These are phyloP conservation scores for Escovopsis sp. DNA, from an alignment of 2,329 filamentous ascomycete species.

Conservation along the genomic window DNA sequence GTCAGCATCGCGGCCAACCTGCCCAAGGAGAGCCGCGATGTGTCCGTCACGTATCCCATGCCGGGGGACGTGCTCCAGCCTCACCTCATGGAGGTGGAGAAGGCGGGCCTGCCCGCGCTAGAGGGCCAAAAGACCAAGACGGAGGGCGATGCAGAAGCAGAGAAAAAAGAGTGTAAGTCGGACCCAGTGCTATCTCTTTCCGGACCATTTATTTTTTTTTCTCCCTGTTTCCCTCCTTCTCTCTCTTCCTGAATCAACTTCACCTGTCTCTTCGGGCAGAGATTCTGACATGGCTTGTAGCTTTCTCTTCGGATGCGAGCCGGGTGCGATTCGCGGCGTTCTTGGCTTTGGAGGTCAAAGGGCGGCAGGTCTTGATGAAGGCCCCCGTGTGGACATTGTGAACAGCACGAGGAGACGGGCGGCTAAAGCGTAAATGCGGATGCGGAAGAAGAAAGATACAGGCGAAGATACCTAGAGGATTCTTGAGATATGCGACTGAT, in stretches of 20 bases:
- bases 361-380: constrained; percentile 60
- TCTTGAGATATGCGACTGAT: too few relatives aligned
- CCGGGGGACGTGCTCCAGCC: constrained; percentile 58
- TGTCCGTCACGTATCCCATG: constrained; percentile 71
- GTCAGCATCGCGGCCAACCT: constrained; percentile 75
- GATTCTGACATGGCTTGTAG: constrained; percentile 17
- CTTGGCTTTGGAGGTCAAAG: constrained; percentile 58
- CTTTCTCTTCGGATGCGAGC: constrained; percentile 29
- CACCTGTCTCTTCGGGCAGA: too few relatives aligned
- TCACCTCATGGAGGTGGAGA: constrained; percentile 76
- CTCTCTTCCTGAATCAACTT: too few relatives aligned
- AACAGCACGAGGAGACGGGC: too few relatives aligned
- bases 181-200: too few relatives aligned
- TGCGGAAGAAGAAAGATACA: too few relatives aligned
- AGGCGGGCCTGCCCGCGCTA: constrained; percentile 50
- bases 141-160: constrained; percentile 26
- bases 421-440: too few relatives aligned
- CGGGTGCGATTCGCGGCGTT: constrained; percentile 66
- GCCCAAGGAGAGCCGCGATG: constrained; percentile 80
- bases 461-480: too few relatives aligned
- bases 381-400: constrained; percentile 55
- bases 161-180: constrained; percentile 24
- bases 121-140: constrained; percentile 24
- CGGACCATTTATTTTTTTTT: too few relatives aligned
- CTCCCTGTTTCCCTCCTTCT: too few relatives aligned